Conservation (phyloP, 768 basidiomycete genomes). For the Leccinum rimulosum region DNA sequence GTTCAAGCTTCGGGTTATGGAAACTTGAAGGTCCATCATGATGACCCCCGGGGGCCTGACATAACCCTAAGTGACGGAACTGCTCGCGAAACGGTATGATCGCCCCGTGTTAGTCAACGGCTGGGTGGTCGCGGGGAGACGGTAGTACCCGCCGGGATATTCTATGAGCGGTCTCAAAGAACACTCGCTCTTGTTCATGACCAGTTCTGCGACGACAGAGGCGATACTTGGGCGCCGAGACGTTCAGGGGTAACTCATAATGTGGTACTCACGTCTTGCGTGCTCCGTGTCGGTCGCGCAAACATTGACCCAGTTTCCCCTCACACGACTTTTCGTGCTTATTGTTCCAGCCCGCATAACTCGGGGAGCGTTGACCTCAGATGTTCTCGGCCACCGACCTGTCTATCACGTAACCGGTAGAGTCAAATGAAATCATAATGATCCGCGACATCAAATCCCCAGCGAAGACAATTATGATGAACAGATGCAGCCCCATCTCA, state of each 20-base stretch:
- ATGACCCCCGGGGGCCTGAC: too few species aligned
- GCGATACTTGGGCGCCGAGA: slow-evolving; percentile 17
- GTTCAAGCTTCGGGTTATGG: slow-evolving; percentile 34
- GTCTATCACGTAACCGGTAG: slow-evolving; percentile 33
- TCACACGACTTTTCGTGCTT: slow-evolving; percentile 37
- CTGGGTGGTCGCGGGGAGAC: slow-evolving; percentile 41
- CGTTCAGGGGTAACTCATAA: slow-evolving; percentile 36
- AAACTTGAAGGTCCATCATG: slow-evolving; percentile 22
- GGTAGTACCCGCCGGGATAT: too few species aligned
- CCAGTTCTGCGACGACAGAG: slow-evolving; percentile 34
- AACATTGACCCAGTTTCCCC: neutral
- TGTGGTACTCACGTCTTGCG: neutral
- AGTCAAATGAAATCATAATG: slow-evolving; percentile 33
- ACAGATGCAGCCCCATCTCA: slow-evolving; percentile 50
- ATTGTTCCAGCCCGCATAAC: slow-evolving; percentile 40
- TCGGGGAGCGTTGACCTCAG: slow-evolving; percentile 51
- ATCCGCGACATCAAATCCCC: slow-evolving; percentile 32
- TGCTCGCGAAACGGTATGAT: slow-evolving; percentile 33
- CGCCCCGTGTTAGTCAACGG: slow-evolving; percentile 35
- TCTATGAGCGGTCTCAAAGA: slow-evolving; percentile 34
- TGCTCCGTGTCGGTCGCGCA: neutral
- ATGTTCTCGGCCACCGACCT: slow-evolving; percentile 53
- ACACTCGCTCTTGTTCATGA: slow-evolving; percentile 48
- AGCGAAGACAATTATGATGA: slow-evolving; percentile 40
- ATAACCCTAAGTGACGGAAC: neutral